A percentile compares a stretch with the other conserved stretches of the same genome.
Conservation (phyloP, 164 flowering plant species). For the Vitis amurensis region DNA sequence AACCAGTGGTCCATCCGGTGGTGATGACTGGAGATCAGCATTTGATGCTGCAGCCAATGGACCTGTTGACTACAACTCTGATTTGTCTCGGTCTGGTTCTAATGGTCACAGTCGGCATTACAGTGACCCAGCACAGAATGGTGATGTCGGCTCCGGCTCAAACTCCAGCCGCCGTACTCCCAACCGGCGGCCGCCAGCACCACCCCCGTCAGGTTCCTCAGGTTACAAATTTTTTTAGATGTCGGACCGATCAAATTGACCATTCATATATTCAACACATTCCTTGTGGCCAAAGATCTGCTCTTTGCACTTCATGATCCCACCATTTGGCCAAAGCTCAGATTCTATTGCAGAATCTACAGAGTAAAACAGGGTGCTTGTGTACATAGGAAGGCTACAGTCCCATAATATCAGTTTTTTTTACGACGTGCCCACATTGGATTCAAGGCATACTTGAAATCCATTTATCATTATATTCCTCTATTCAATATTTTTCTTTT, state of each 20-base stretch:
- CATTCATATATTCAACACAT: slow-evolving; percentile 25
- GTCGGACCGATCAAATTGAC: slow-evolving; percentile 8
- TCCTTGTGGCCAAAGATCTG: slow-evolving; percentile 26
- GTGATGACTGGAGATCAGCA: slow-evolving; percentile 92
- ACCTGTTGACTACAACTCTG: slow-evolving; percentile 33
- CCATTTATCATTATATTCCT: slow-evolving; percentile 10
- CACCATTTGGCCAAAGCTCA: slow-evolving; percentile 10
- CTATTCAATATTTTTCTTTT: slow-evolving; percentile 11
- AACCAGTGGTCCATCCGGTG: slow-evolving; percentile 48
- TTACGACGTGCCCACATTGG: slow-evolving; percentile 2
- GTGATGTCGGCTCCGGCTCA: slow-evolving; percentile 53
- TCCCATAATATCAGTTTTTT: slow-evolving; percentile 4
- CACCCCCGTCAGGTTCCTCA: slow-evolving; percentile 65
- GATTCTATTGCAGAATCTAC: slow-evolving; percentile 8
- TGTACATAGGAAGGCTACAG: slow-evolving; percentile 26
- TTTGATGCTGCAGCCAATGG: slow-evolving; percentile 95
- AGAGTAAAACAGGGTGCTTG: slow-evolving; percentile 17
- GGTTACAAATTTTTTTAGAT: slow-evolving; percentile 52
- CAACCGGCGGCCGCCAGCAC: slow-evolving; percentile 83
- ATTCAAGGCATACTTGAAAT: slow-evolving; percentile 29
- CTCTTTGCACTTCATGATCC: slow-evolving; percentile 5
- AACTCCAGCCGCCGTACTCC: slow-evolving; percentile 88
- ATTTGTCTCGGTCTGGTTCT: slow-evolving; percentile 38
- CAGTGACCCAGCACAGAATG: slow-evolving; percentile 78
- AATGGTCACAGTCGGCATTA: slow-evolving; percentile 75